These are phyloP conservation scores for Dillenia suffruticosa DNA, from an alignment of 164 flowering plant species.

Conservation along the genomic window DNA sequence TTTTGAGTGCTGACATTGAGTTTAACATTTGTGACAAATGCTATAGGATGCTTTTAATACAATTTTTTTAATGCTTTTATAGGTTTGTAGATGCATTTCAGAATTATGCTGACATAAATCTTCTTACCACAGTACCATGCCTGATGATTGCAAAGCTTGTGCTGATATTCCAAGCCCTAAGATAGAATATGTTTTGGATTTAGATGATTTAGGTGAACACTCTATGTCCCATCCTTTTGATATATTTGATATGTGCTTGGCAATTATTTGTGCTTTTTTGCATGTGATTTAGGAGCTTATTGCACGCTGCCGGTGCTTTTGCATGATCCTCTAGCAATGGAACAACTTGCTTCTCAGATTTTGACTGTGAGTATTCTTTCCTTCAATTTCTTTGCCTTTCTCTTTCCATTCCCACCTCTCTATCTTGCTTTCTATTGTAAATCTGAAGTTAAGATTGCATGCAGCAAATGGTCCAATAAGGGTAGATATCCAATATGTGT, in stretches of 20 bases:
- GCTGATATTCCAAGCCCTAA: conserved; percentile 81
- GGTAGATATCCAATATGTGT: no score
- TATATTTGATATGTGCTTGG: neutral
- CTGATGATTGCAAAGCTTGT: conserved; percentile 64
- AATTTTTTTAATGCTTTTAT: conserved; percentile 9
- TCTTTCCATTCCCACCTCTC: no score
- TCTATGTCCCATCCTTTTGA: neutral
- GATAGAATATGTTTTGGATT: conserved; percentile 34
- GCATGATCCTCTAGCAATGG: conserved; percentile 89
- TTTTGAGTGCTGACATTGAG: neutral
- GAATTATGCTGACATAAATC: conserved; percentile 75
- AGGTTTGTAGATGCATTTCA: conserved; percentile 96
- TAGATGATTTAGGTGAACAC: neutral
- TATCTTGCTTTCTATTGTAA: no score
- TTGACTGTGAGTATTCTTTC: conserved; percentile 34
- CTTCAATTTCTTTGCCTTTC: neutral
- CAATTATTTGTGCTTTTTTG: neutral
- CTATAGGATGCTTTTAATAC: neutral
- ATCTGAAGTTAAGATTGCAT: no score
- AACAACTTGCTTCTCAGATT: conserved; percentile 82
- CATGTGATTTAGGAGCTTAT: conserved; percentile 60
- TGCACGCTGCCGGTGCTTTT: conserved; percentile 89
- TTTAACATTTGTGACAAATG: neutral
- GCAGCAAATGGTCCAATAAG: no score
- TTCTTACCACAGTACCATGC: conserved; percentile 38